Evolutionary conservation across 83 land plant genomes (phyloP).

Genomic region (Larix sibirica): DNA sequence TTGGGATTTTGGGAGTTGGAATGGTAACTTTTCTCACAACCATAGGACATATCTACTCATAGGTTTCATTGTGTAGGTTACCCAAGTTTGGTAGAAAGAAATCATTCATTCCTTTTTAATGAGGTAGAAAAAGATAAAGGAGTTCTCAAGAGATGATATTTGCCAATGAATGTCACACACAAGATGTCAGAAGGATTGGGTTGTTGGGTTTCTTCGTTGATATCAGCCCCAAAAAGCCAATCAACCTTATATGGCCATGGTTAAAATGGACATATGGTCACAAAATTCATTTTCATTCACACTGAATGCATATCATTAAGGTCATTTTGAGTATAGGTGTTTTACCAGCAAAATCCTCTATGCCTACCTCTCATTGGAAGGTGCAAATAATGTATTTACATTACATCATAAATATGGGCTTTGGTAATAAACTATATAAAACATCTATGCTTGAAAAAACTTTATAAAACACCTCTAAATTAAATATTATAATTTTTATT

Average conservation of each 20-base stretch:
- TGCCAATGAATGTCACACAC: neutral
- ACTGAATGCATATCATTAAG: neutral
- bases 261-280: neutral
- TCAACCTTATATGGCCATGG: neutral
- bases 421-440: too few species aligned
- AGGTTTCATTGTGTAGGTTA: neutral
- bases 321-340: too few species aligned
- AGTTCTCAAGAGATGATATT: neutral
- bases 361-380: too few species aligned
- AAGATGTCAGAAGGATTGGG: conserved; percentile 1
- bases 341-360: too few species aligned
- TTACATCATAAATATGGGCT: too few species aligned
- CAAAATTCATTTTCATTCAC: neutral
- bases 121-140: neutral
- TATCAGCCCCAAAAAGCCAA: neutral
- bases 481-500: too few species aligned
- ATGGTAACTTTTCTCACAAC: neutral
- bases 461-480: too few species aligned
- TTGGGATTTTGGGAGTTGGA: too few species aligned
- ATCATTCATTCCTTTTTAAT: neutral
- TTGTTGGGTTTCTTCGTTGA: neutral
- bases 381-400: too few species aligned
- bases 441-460: too few species aligned
- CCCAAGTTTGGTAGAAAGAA: neutral
- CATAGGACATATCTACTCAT: neutral